Evolutionary conservation across 129 eudicot genomes (phyloP).

Genomic region (Flaveria ramosissima): DNA sequence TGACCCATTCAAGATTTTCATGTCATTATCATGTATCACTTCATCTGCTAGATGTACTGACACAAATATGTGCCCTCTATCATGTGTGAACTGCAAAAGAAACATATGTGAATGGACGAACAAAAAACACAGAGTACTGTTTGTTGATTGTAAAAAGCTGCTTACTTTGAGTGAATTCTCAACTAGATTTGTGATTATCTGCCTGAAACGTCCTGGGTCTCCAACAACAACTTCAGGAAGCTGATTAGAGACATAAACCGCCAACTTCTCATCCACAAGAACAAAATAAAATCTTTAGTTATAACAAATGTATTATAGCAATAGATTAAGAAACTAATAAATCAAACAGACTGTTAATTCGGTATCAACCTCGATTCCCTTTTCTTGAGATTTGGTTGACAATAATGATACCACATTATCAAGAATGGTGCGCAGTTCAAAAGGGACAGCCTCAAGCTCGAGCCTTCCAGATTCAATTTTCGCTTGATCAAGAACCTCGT

Average conservation of each 20-base stretch:
- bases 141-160: slow-evolving; percentile 19
- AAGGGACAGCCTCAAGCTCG: slow-evolving; percentile 87
- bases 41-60: slow-evolving; percentile 82
- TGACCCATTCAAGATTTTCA: slow-evolving; percentile 25
- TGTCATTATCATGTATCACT: slow-evolving; percentile 44
- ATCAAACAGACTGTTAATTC: background rate
- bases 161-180: slow-evolving; percentile 89
- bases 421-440: slow-evolving; percentile 75
- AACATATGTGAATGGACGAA: background rate
- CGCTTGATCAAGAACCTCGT: slow-evolving; percentile 91
- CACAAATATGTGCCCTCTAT: slow-evolving; percentile 84
- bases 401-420: slow-evolving; percentile 74
- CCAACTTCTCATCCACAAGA: slow-evolving; percentile 56
- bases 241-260: slow-evolving; percentile 76
- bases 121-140: background rate
- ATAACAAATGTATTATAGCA: slow-evolving; percentile 2
- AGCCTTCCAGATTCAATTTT: slow-evolving; percentile 95
- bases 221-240: slow-evolving; percentile 88
- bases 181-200: slow-evolving; percentile 84
- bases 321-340: background rate
- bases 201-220: slow-evolving; percentile 86
- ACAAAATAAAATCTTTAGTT: slow-evolving; percentile 1
- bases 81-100: slow-evolving; percentile 66
- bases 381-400: slow-evolving; percentile 71
- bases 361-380: slow-evolving; percentile 68